Conservation (phyloP, 2,329 filamentous ascomycete species). For the Fusarium decemcellulare region DNA sequence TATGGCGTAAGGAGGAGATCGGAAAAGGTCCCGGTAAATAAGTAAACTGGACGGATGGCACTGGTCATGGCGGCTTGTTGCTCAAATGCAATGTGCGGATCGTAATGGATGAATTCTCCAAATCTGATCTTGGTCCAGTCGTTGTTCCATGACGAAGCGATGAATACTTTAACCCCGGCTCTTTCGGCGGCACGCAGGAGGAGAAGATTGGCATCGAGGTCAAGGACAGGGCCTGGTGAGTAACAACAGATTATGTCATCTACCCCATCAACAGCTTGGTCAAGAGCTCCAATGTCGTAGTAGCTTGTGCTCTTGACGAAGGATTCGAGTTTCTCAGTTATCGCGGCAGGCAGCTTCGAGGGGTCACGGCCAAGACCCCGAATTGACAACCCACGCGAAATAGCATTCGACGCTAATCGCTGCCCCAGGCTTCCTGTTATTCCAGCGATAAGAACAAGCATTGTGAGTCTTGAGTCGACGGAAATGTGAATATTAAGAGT, state of each 20-base stretch:
- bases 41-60: conserved; percentile 6
- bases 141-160: conserved; percentile 10
- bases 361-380: conserved; percentile 4
- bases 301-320: background rate
- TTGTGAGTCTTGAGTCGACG: too few relatives aligned
- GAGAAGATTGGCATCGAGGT: conserved; percentile 10
- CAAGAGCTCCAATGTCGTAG: background rate
- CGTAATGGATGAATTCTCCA: conserved; percentile 16
- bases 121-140: conserved; percentile 12
- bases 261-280: background rate
- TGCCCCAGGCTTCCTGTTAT: too few relatives aligned
- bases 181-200: conserved; percentile 21
- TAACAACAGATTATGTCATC: conserved; percentile 5
- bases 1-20: background rate
- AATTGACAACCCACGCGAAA: background rate
- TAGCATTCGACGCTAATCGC: too few relatives aligned
- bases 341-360: background rate
- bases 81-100: conserved; percentile 7
- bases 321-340: background rate
- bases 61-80: conserved; percentile 12
- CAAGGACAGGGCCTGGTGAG: background rate
- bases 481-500: too few relatives aligned
- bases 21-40: conserved; percentile 1
- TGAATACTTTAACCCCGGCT: conserved; percentile 14
- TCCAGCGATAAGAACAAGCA: too few relatives aligned